phyloP scores from a whole-genome alignment of 306 rosid genomes.

The Quercus glauca region DNA sequence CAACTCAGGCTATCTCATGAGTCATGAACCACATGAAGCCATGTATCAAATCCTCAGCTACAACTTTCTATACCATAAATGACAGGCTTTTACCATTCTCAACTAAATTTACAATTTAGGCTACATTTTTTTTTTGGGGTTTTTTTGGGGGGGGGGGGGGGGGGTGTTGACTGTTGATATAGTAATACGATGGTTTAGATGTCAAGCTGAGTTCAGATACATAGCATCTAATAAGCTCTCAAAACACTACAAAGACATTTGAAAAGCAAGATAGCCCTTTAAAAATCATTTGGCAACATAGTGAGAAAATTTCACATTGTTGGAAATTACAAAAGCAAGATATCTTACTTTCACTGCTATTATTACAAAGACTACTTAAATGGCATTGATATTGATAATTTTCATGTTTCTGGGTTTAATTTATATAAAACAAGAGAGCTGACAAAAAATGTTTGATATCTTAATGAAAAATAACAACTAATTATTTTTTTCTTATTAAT shows the following conservation, averaged over 20 bases:
- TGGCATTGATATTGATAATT: neutral
- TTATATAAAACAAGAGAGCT: neutral
- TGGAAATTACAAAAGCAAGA: neutral
- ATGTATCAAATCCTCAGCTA: neutral
- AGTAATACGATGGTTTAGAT: too few species aligned
- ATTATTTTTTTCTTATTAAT: too few species aligned
- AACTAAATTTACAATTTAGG: conserved; percentile 52
- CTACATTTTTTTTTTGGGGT: neutral
- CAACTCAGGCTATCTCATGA: neutral
- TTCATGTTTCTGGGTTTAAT: neutral
- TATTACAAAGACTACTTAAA: too few species aligned
- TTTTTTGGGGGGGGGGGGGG: too few species aligned
- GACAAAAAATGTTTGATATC: neutral
- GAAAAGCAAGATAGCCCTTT: neutral
- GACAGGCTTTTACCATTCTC: conserved; percentile 28
- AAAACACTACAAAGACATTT: neutral
- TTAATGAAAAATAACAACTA: too few species aligned
- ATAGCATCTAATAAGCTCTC: neutral
- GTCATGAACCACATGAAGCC: neutral
- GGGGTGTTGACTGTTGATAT: too few species aligned
- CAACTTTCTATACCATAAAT: conserved; percentile 28
- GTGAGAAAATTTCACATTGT: neutral
- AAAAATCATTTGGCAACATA: neutral
- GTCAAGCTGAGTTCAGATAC: neutral
- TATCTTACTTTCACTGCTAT: neutral